Evolutionary conservation across 345 rosid genomes (phyloP), one percentile per base, ranked within the genome.

Genomic region (Sisymbrium altissimum): DNA sequence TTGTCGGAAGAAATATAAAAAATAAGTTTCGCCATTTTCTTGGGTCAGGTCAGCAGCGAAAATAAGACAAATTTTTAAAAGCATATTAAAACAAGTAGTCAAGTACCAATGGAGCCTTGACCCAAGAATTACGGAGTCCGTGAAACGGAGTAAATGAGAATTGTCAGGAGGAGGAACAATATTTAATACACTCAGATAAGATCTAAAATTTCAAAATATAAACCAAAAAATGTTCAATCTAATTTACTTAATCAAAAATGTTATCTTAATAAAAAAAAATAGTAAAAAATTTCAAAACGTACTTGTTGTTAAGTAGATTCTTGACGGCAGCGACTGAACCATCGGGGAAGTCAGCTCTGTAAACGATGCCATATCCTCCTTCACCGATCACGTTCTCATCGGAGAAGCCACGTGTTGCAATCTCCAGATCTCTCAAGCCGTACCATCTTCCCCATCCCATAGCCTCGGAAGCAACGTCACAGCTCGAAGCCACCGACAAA

Each of bases 371-470:
- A 60, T 94, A 94, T 0, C 99, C 99, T 15, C 99, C 99, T 82
- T 91, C 99, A 3, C 99, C 99, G 80, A 95, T 80, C 66, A 91
- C 87, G 56, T 78, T 91, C 81, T 86, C 96, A 77, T 83, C 93
- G 30, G 88, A 63, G 46, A 95, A 95, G 19, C 89, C 92, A 68
- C 84, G 80, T 7, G 99, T 95, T 77, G 99, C 99, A 49, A 64
- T 53, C 81, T 95, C 92, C 45, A 95, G 92, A 89, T 95, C 97
- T 81, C 61, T 83, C 78, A 95, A 77, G 73, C 84, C 54, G 58
- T 89, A 92, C 99, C 97, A 91, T 67, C 88, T 64, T 5, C 99
- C 99, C 99, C 99, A 95, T 6, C 99, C 97, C 13, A 89, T 83
- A 23, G 55, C 82, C 43, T 77, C 83, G 41, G 78, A 15, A 62